These are phyloP conservation scores for Pinus taeda DNA, from an alignment of 75 land plant species.

Conservation along the genomic window DNA sequence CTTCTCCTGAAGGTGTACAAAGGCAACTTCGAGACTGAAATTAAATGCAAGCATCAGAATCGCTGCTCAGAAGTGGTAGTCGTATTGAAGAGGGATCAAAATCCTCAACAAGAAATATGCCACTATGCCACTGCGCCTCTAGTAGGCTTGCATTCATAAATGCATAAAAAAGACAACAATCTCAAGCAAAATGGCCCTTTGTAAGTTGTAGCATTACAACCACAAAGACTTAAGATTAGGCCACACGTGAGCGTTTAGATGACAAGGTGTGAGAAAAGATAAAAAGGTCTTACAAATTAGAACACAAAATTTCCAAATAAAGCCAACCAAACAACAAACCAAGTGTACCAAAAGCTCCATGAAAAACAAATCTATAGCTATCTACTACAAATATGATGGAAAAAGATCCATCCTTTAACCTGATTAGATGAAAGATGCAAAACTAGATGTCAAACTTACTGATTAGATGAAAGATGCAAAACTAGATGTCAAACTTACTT, in stretches of 20 bases:
- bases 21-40: conserved; percentile 69
- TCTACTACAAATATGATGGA: too few relatives aligned
- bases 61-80: background rate
- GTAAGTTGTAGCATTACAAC: background rate
- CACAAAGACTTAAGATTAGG: background rate
- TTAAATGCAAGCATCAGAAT: background rate
- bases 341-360: background rate
- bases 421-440: too few relatives aligned
- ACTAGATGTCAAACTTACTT: too few relatives aligned
- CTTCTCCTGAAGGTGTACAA: conserved; percentile 49
- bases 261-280: too few relatives aligned
- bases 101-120: too few relatives aligned
- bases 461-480: too few relatives aligned
- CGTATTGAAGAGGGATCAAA: background rate
- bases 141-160: background rate
- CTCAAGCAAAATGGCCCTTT: background rate
- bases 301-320: too few relatives aligned
- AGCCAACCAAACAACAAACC: background rate
- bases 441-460: too few relatives aligned
- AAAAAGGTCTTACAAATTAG: too few relatives aligned
- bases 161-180: background rate
- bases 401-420: background rate
- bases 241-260: too few relatives aligned
- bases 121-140: too few relatives aligned
- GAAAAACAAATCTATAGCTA: background rate